Conservation (phyloP, 2,329 filamentous ascomycete genomes). For the Alternaria atra region DNA sequence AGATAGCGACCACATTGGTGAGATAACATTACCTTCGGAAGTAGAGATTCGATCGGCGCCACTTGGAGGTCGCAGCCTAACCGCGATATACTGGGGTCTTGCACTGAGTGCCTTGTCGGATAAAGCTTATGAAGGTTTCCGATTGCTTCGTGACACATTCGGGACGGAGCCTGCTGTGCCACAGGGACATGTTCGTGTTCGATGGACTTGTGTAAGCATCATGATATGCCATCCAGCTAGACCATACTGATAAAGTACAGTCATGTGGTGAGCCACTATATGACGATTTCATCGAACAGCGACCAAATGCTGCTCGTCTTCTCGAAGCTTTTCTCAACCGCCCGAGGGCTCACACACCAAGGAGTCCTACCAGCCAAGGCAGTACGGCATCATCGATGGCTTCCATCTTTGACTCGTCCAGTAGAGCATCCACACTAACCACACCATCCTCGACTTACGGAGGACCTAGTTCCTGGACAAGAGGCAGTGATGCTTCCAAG, state of each 20-base stretch:
- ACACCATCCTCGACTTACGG: slow-evolving; percentile 43
- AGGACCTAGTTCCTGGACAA: slow-evolving; percentile 30
- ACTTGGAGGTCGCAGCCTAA: slow-evolving; percentile 14
- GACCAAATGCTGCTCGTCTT: slow-evolving; percentile 50
- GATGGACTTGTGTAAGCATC: slow-evolving; percentile 47
- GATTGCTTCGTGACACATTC: slow-evolving; percentile 30
- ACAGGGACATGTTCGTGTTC: slow-evolving; percentile 43
- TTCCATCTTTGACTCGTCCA: slow-evolving; percentile 38
- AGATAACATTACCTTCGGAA: slow-evolving; percentile 33
- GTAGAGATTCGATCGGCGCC: slow-evolving; percentile 31
- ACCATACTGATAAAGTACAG: slow-evolving; percentile 21
- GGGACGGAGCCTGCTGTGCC: slow-evolving; percentile 44
- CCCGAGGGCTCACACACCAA: slow-evolving; percentile 37
- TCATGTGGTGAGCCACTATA: slow-evolving; percentile 47
- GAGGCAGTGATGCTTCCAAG: slow-evolving; percentile 26
- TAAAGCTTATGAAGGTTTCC: slow-evolving; percentile 29
- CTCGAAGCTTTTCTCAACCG: slow-evolving; percentile 52
- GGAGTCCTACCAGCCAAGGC: slow-evolving; percentile 30
- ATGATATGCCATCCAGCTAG: not conserved
- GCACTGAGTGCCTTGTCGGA: slow-evolving; percentile 34
- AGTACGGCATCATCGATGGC: slow-evolving; percentile 39
- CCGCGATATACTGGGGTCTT: slow-evolving; percentile 31
- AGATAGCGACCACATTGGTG: slow-evolving; percentile 21
- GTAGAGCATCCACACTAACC: slow-evolving; percentile 36
- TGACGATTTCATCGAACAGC: slow-evolving; percentile 52